Evolutionary conservation across 164 flowering plant genomes (phyloP).

Genomic region (Vitis amurensis): DNA sequence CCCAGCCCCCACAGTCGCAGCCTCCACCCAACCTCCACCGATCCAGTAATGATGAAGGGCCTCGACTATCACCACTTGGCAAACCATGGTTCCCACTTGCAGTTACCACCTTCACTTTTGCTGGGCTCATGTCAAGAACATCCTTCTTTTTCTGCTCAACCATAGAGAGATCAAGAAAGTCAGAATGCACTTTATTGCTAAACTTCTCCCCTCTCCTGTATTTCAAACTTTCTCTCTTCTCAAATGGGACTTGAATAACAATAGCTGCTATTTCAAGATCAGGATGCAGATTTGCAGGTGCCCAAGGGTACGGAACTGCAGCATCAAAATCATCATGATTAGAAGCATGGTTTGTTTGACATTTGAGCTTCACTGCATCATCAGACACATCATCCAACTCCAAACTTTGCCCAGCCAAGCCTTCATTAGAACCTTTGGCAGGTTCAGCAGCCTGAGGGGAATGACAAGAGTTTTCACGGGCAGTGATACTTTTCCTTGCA

Average conservation of each 20-base stretch:
- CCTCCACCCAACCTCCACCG: constrained; percentile 94
- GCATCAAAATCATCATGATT: constrained; percentile 17
- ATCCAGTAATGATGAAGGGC: constrained; percentile 73
- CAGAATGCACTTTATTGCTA: constrained; percentile 13
- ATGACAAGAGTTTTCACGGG: constrained; percentile 22
- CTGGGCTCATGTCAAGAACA: constrained; percentile 9
- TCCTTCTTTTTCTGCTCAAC: constrained; percentile 28
- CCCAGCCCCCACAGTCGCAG: constrained; percentile 99
- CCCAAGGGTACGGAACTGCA: constrained; percentile 43
- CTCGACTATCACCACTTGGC: constrained; percentile 45
- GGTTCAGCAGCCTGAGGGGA: constrained; percentile 22
- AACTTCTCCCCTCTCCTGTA: constrained; percentile 36
- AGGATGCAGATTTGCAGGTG: constrained; percentile 51
- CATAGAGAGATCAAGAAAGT: constrained; percentile 29
- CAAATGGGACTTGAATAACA: constrained; percentile 63
- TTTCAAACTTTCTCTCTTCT: constrained; percentile 69
- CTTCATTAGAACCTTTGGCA: constrained; percentile 22
- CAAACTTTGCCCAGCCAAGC: constrained; percentile 12
- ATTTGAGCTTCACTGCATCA: constrained; percentile 18
- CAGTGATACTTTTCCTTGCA: constrained; percentile 36
- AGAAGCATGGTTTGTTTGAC: constrained; percentile 25
- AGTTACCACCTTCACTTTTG: constrained; percentile 64
- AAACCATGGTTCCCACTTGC: constrained; percentile 79
- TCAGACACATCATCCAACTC: constrained; percentile 20
- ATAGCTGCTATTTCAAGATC: constrained; percentile 76